A percentile compares a stretch with the other conserved stretches of the same genome.
These are phyloP conservation scores for Talaromyces liani DNA, from an alignment of 495 filamentous ascomycete species.

Conservation along the genomic window DNA sequence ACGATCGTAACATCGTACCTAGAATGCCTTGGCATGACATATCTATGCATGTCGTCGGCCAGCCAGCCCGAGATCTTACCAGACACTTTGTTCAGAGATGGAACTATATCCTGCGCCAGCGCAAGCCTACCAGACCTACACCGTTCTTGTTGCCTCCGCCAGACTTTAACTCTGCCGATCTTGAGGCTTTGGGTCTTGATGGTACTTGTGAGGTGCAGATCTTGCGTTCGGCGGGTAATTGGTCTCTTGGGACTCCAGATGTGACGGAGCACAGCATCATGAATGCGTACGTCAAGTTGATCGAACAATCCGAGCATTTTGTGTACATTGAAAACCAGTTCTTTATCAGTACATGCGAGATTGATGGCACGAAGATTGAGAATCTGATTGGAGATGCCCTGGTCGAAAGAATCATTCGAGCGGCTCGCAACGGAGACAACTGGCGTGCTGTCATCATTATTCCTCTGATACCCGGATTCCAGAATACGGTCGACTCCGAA, in stretches of 20 bases:
- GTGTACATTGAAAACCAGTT: conserved; percentile 99
- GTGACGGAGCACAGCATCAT: conserved; percentile 87
- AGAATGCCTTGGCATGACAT: conserved; percentile 99
- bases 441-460: conserved; percentile 95
- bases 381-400: conserved; percentile 94
- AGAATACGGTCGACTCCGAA: conserved; percentile 89
- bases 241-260: conserved; percentile 85
- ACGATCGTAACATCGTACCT: conserved; percentile 77
- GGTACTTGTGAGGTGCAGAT: conserved; percentile 97
- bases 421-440: conserved; percentile 73
- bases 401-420: conserved; percentile 82
- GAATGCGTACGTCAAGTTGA: conserved; percentile 90
- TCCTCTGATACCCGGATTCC: conserved; percentile 94
- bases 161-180: conserved; percentile 76
- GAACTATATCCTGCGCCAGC: conserved; percentile 93
- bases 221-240: conserved; percentile 77
- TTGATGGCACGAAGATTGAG: conserved; percentile 77
- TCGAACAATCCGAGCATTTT: conserved; percentile 91
- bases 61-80: conserved; percentile 89
- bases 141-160: conserved; percentile 90
- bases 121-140: conserved; percentile 88
- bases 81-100: conserved; percentile 98
- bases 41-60: conserved; percentile 95
- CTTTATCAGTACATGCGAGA: conserved; percentile 90
- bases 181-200: conserved; percentile 78